Conservation (phyloP, 2,329 filamentous ascomycete genomes). For the Coleophoma eucalyptorum region DNA sequence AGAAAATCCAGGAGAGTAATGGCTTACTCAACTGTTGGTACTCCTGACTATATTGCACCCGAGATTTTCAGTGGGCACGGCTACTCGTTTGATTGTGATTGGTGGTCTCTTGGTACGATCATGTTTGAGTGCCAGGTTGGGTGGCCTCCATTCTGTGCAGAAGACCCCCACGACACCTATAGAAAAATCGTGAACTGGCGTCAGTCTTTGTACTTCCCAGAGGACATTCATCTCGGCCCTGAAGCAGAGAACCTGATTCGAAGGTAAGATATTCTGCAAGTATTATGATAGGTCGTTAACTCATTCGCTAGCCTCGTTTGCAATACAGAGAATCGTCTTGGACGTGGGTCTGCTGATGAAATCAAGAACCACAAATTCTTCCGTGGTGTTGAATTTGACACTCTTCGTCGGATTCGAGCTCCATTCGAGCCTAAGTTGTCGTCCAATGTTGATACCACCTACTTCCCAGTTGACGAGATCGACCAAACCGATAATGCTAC, state of each 20-base stretch:
- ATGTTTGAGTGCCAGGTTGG: conserved; percentile 99
- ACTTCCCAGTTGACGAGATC: conserved; percentile 98
- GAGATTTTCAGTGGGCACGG: conserved; percentile 97
- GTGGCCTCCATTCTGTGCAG: conserved; percentile 98
- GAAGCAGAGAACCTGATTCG: conserved; percentile 92
- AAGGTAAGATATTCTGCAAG: conserved; percentile 54
- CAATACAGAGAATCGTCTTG: conserved; percentile 88
- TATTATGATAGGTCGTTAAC: no score
- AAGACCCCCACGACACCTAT: conserved; percentile 96
- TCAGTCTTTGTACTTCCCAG: conserved; percentile 91
- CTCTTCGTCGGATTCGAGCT: conserved; percentile 85
- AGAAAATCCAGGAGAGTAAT: conserved; percentile 91
- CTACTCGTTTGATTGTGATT: conserved; percentile 96
- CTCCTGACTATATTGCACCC: conserved; percentile 96
- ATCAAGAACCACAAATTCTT: conserved; percentile 96
- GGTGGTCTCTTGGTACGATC: conserved; percentile 98
- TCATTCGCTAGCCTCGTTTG: conserved; percentile 70
- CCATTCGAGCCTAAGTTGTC: conserved; percentile 93
- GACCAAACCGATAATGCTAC: conserved; percentile 94
- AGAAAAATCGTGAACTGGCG: conserved; percentile 99
- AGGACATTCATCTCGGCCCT: conserved; percentile 82
- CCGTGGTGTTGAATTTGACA: conserved; percentile 93
- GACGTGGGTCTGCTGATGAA: conserved; percentile 80
- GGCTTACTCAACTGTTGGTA: conserved; percentile 97
- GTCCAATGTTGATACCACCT: conserved; percentile 92